Percentiles rank a stretch among this genome's conserved stretches.
Evolutionary conservation across 495 filamentous ascomycete genomes (phyloP).

Genomic region (Cladorrhinum samala): DNA sequence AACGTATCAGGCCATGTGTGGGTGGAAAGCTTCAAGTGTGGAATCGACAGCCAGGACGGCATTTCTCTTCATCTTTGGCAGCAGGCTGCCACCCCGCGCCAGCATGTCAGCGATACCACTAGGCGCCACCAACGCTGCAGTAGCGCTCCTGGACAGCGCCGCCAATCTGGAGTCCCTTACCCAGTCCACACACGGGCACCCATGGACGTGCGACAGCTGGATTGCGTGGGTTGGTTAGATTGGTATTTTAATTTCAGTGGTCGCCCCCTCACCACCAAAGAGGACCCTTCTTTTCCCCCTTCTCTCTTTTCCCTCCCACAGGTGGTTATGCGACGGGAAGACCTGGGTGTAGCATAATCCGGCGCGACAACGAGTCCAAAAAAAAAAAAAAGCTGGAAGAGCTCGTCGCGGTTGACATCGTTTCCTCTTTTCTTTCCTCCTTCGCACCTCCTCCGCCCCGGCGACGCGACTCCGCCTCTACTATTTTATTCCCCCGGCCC

Average conservation of each 20-base stretch:
- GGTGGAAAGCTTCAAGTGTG: background rate
- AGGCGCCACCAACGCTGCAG: conserved; percentile 11
- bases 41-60: background rate
- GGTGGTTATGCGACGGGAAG: conserved; percentile 10
- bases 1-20: background rate
- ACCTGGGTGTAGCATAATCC: conserved; percentile 7
- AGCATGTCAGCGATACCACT: conserved; percentile 8
- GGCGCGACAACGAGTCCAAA: conserved; percentile 5
- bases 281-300: conserved; percentile 6
- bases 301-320: conserved; percentile 1
- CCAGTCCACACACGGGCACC: background rate
- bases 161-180: conserved; percentile 14
- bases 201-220: conserved; percentile 1
- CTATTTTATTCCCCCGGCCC: background rate
- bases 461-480: background rate
- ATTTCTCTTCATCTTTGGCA: background rate
- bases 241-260: conserved; percentile 17
- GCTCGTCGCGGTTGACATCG: conserved; percentile 1
- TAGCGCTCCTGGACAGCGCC: conserved; percentile 1
- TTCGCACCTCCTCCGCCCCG: background rate
- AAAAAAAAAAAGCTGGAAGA: conserved; percentile 5
- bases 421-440: background rate
- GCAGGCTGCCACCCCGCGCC: background rate
- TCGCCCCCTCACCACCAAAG: conserved; percentile 17
- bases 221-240: conserved; percentile 1